These are phyloP conservation scores for Phytophthora citrophthora DNA, from an alignment of 352 stramenopile species.

Conservation along the genomic window DNA sequence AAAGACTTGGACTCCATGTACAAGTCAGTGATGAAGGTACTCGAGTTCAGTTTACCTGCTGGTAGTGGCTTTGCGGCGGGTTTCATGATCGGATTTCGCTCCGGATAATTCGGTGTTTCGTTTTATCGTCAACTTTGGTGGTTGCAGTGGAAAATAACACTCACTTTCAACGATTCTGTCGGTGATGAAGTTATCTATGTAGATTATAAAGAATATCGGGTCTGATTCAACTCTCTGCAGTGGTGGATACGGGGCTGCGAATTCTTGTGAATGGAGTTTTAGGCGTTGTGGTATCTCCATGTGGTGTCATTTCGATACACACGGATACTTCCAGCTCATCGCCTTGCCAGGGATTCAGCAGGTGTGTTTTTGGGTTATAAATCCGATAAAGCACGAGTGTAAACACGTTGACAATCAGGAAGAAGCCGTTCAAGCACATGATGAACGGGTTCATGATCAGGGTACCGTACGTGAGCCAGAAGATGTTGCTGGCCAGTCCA, in stretches of 20 bases:
- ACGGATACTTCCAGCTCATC: background rate
- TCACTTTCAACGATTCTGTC: background rate
- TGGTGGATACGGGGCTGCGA: background rate
- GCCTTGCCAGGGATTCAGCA: background rate
- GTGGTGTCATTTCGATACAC: conserved; percentile 4
- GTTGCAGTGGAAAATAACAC: background rate
- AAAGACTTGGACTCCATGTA: conserved; percentile 85
- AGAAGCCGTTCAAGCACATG: conserved; percentile 30
- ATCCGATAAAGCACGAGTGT: conserved; percentile 26
- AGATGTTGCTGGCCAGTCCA: conserved; percentile 42
- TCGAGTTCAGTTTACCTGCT: conserved; percentile 80
- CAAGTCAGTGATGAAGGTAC: conserved; percentile 75
- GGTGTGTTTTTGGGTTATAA: conserved; percentile 23
- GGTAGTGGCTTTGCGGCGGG: conserved; percentile 77
- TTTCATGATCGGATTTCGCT: conserved; percentile 81
- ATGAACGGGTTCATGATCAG: conserved; percentile 32
- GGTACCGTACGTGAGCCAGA: conserved; percentile 56
- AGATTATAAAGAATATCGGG: background rate
- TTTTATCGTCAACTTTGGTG: background rate
- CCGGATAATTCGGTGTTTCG: conserved; percentile 42
- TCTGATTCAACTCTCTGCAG: background rate
- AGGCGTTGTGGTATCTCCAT: background rate
- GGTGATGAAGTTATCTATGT: background rate
- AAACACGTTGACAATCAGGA: conserved; percentile 21
- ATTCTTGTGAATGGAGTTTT: background rate